Evolutionary conservation across 805 yeast species (phyloP).

Genomic region (Jamesozyma gamospora): DNA sequence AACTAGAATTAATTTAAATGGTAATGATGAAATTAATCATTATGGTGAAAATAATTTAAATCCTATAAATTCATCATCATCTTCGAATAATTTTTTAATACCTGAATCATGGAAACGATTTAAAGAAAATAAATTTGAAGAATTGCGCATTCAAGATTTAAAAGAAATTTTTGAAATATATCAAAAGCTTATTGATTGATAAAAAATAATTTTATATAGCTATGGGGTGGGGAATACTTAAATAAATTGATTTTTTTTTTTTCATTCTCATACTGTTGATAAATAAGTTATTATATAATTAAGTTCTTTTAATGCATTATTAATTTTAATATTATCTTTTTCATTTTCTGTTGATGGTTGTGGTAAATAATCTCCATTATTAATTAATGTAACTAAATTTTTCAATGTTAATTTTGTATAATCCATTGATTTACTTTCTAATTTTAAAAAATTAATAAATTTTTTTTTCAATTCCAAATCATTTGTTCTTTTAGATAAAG

Average conservation of each 20-base stretch:
- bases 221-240: too few species aligned
- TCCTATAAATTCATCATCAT: slow-evolving; percentile 3
- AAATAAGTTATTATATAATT: slow-evolving; percentile 6
- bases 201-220: neutral
- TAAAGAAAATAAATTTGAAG: slow-evolving; percentile 23
- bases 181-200: slow-evolving; percentile 9
- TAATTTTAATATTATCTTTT: slow-evolving; percentile 2
- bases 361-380: slow-evolving; percentile 17
- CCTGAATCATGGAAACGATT: slow-evolving; percentile 17
- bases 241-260: neutral
- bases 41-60: neutral
- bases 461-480: slow-evolving; percentile 41
- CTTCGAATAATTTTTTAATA: slow-evolving; percentile 1
- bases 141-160: slow-evolving; percentile 21
- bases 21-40: neutral
- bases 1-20: neutral
- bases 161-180: slow-evolving; percentile 25
- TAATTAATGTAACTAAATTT: slow-evolving; percentile 14
- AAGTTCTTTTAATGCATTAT: slow-evolving; percentile 4
- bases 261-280: slow-evolving; percentile 1
- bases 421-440: slow-evolving; percentile 22
- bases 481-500: slow-evolving; percentile 43
- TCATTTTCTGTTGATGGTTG: neutral
- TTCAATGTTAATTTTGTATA: slow-evolving; percentile 16
- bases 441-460: slow-evolving; percentile 40